Conservation (phyloP, 208 protist genomes). For the Crithidia thermophila region DNA sequence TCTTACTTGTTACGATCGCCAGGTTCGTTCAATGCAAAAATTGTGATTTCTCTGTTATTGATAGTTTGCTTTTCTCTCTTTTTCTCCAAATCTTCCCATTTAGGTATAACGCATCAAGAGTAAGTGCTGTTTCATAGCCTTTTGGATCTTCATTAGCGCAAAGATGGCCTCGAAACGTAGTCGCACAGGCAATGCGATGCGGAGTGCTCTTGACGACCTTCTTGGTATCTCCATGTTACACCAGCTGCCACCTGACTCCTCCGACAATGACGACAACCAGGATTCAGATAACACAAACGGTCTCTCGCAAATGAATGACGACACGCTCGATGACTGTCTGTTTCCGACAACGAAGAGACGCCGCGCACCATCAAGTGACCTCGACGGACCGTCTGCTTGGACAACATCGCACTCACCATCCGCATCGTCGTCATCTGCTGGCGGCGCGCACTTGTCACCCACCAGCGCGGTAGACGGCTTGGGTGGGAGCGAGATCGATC, state of each 20-base stretch:
- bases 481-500: constrained; percentile 57
- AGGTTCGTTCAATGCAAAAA: too few species aligned
- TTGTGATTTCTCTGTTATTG: too few species aligned
- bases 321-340: neutral
- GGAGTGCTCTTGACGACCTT: constrained; percentile 10
- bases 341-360: neutral
- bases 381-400: neutral
- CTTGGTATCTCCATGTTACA: neutral
- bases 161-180: too few species aligned
- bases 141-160: too few species aligned
- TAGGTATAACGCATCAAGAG: too few species aligned
- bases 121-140: too few species aligned
- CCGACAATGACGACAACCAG: neutral
- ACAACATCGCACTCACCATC: too few species aligned
- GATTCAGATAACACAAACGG: neutral
- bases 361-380: neutral
- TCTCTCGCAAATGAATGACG: too few species aligned
- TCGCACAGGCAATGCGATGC: too few species aligned
- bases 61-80: too few species aligned
- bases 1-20: too few species aligned
- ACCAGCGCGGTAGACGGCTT: constrained; percentile 16
- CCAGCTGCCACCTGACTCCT: neutral
- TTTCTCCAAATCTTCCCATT: too few species aligned
- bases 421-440: neutral
- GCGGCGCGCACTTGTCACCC: neutral